These are phyloP conservation scores for Zygosaccharomyces sapae DNA, from an alignment of 1,139 yeast genomes.

Conservation along the genomic window DNA sequence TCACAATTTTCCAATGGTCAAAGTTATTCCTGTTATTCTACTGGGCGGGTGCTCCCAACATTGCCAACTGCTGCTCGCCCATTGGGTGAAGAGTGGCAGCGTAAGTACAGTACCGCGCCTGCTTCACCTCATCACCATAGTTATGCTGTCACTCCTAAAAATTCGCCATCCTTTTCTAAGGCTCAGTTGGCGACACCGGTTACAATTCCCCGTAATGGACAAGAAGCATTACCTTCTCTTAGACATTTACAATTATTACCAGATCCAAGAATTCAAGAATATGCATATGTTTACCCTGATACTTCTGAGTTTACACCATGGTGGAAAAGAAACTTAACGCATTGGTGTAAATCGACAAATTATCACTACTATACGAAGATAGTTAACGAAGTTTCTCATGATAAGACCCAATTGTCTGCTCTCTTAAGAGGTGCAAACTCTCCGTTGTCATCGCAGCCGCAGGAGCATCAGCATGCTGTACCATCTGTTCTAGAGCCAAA, in stretches of 20 bases:
- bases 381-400: slow-evolving; percentile 23
- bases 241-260: slow-evolving; percentile 34
- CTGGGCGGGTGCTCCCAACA: slow-evolving; percentile 6
- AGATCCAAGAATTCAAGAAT: slow-evolving; percentile 30
- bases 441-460: slow-evolving; percentile 1
- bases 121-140: slow-evolving; percentile 28
- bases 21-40: slow-evolving; percentile 13
- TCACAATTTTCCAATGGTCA: slow-evolving; percentile 9
- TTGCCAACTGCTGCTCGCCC: slow-evolving; percentile 7
- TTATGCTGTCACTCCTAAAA: slow-evolving; percentile 25
- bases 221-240: slow-evolving; percentile 29
- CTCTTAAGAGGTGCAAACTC: slow-evolving; percentile 5
- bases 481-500: slow-evolving; percentile 29
- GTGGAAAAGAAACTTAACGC: slow-evolving; percentile 33
- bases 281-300: slow-evolving; percentile 34
- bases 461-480: slow-evolving; percentile 3
- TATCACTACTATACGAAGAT: slow-evolving; percentile 32
- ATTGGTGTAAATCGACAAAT: slow-evolving; percentile 35
- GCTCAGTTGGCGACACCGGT: slow-evolving; percentile 13
- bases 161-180: slow-evolving; percentile 21
- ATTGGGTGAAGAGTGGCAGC: slow-evolving; percentile 8
- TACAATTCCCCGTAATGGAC: slow-evolving; percentile 2
- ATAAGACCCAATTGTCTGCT: slow-evolving; percentile 12
- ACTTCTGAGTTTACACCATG: slow-evolving; percentile 32
- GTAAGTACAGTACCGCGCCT: slow-evolving; percentile 33